Evolutionary conservation across 257 asterid species (phyloP).

Genomic region (Lithospermum erythrorhizon): DNA sequence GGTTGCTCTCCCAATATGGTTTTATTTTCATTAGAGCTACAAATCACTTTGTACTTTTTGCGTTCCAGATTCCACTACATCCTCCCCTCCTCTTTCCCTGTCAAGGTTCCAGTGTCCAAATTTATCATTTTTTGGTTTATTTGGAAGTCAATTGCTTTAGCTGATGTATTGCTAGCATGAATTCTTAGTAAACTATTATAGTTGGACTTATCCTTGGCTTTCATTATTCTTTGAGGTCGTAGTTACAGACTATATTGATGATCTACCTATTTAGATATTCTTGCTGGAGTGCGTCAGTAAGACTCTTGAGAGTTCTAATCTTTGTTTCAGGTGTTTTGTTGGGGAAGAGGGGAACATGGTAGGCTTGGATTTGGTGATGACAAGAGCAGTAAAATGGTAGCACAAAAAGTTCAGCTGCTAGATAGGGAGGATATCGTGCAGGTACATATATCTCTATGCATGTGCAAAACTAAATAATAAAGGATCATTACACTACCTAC

Average conservation of each 20-base stretch:
- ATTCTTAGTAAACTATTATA: background rate
- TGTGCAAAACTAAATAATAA: too few species aligned
- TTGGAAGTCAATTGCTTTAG: too few species aligned
- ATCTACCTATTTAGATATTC: background rate
- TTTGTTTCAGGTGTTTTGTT: constrained; percentile 67
- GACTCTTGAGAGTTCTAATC: constrained; percentile 1
- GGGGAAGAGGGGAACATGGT: constrained; percentile 99
- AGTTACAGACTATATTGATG: too few species aligned
- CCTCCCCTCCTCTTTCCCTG: too few species aligned
- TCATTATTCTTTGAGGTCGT: background rate
- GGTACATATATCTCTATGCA: constrained; percentile 29
- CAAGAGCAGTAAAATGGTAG: constrained; percentile 99
- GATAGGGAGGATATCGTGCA: constrained; percentile 81
- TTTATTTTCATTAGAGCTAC: too few species aligned
- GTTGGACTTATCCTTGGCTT: background rate
- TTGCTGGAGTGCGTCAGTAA: background rate
- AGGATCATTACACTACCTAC: too few species aligned
- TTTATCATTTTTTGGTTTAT: too few species aligned
- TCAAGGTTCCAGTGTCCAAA: too few species aligned
- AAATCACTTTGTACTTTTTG: too few species aligned
- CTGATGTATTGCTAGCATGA: too few species aligned
- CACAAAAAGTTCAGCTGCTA: constrained; percentile 87
- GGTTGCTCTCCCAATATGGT: too few species aligned
- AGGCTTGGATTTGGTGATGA: constrained; percentile 99
- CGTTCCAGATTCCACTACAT: too few species aligned